A percentile compares a stretch with the other conserved stretches of the same genome.
These are phyloP conservation scores for Puccinia sorghi DNA, from an alignment of 1,284 basidiomycete genomes.

Conservation along the genomic window DNA sequence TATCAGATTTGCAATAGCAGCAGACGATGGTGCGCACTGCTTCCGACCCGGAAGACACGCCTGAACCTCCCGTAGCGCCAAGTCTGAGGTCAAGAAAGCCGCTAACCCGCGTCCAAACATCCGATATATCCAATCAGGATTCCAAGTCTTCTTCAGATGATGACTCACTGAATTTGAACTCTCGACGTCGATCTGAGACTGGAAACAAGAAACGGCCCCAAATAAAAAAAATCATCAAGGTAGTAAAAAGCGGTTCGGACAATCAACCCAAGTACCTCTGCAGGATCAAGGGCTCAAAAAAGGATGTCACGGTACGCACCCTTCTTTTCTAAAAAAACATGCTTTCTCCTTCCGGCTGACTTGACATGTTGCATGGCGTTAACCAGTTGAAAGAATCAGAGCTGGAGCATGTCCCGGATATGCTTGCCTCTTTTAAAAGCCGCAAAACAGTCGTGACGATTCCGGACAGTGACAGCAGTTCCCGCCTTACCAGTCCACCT, in stretches of 20 bases:
- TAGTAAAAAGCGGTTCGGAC: neutral
- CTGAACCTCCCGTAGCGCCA: neutral
- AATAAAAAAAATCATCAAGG: constrained; percentile 17
- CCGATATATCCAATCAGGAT: neutral
- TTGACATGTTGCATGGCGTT: neutral
- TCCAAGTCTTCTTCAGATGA: constrained; percentile 1
- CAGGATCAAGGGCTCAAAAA: constrained; percentile 13
- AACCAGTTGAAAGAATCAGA: constrained; percentile 38
- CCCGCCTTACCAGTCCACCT: neutral
- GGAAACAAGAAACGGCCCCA: neutral
- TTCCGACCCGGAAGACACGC: neutral
- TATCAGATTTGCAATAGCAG: neutral
- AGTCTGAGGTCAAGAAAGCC: neutral
- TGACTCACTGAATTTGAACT: neutral
- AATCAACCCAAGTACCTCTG: constrained; percentile 26
- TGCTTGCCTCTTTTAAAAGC: constrained; percentile 25
- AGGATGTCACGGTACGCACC: constrained; percentile 16
- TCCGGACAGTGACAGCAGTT: constrained; percentile 8
- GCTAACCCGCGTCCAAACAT: neutral
- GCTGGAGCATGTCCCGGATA: constrained; percentile 21
- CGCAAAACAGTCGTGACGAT: constrained; percentile 9
- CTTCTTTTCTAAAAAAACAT: neutral
- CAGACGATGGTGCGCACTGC: neutral
- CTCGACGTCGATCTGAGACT: neutral
- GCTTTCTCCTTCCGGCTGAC: neutral